Conservation (phyloP, 805 yeast species). For the Saccharomycopsis lassenensis region DNA sequence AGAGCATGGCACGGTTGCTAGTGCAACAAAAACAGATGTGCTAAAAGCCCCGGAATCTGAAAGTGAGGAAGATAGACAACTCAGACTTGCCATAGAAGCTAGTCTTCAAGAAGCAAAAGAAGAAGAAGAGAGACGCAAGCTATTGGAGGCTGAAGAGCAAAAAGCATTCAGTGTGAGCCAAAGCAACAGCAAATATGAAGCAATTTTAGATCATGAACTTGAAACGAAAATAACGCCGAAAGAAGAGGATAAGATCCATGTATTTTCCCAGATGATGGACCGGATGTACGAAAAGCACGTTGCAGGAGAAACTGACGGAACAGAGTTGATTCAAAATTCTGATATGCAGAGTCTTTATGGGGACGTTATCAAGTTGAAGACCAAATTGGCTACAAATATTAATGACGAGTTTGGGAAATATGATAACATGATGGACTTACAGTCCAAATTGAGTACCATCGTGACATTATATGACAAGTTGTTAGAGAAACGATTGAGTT, state of each 20-base stretch:
- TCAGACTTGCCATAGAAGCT: constrained; percentile 91
- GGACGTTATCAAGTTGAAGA: constrained; percentile 49
- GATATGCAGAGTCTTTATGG: constrained; percentile 47
- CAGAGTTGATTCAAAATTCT: constrained; percentile 30
- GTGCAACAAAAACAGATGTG: constrained; percentile 1
- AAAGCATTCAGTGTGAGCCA: background rate
- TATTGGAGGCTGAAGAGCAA: background rate
- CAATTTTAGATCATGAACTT: constrained; percentile 11
- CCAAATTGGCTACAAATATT: constrained; percentile 54
- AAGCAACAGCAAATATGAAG: constrained; percentile 4
- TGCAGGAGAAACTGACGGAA: constrained; percentile 16
- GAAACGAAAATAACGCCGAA: constrained; percentile 31
- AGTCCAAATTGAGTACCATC: constrained; percentile 66
- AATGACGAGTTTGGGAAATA: constrained; percentile 48
- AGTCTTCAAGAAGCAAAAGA: constrained; percentile 64
- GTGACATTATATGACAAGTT: constrained; percentile 66
- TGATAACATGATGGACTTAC: constrained; percentile 59
- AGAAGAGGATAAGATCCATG: constrained; percentile 61
- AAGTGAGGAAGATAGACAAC: constrained; percentile 73
- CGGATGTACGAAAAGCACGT: constrained; percentile 29
- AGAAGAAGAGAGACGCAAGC: constrained; percentile 20
- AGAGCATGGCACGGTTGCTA: too few species aligned
- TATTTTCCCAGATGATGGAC: constrained; percentile 59
- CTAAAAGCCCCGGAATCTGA: constrained; percentile 19
- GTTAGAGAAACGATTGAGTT: constrained; percentile 39